Evolutionary conservation across 768 basidiomycete genomes (phyloP), one percentile per base, ranked within the genome.

Genomic region (Pleurotus pulmonarius): DNA sequence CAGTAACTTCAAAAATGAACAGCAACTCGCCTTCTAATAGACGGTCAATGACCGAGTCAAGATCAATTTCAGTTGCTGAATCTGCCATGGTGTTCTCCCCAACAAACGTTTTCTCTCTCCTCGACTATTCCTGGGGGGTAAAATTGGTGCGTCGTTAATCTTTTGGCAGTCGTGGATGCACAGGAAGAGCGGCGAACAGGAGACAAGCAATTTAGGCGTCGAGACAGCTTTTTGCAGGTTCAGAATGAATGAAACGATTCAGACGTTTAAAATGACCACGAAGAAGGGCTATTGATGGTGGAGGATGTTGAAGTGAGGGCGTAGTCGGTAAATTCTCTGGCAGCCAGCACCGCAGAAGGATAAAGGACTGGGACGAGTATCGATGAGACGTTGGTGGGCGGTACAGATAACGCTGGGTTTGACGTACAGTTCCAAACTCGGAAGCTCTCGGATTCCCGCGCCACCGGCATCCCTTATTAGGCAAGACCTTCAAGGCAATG

Each of bases 41-140:
- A 59, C 94, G 84, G 86, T 98, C 96, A 69, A 99, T 98, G 80
- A 99, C 94, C 73, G 94, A 95, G 82, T 99, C 96, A 60, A 98
- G 85, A 83, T 99, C 96, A 75, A 99, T 96, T 73, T 98, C 96
- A 69, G 88, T 89, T 59, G 83, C 76, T 63, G 86, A 77, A 67
- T 92, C 90, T 68, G 89, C 85, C 90, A 91, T 91, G 56, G 38
- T 25, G 25, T 20, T 15, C n/a, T 41, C 37, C 38, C 39, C 37
- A 39, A 49, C 46, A 49, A 49, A 34, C 48, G 48, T 37, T 49
- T 15, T 37, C 48, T 49, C 38, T 34, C 48, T 49, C 48, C 25
- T 34, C 24, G 18, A 22, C 13, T 34, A 37, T 49, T 44, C 43
- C 52, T 41, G 26, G 52, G 52, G 39, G 16, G 37, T n/a, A n/a